Percentiles rank a stretch among this genome's conserved stretches.
phyloP scores from a whole-genome alignment of 2,329 filamentous ascomycete genomes.

The Biscogniauxia sp. region DNA sequence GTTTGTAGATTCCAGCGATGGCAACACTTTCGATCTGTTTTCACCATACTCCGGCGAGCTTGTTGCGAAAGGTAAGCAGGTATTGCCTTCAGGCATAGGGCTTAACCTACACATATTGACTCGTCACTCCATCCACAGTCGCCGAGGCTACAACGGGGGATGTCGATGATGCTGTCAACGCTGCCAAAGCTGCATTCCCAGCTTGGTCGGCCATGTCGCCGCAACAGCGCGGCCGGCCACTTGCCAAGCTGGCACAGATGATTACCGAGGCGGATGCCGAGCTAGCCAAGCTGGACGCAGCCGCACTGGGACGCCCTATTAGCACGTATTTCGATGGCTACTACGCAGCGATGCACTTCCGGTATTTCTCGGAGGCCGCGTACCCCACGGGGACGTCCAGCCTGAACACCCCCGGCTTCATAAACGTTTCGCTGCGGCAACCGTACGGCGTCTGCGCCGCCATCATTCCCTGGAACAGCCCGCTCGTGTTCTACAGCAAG shows the following conservation, averaged over 20 bases:
- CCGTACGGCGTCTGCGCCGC: constrained; percentile 74
- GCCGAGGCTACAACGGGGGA: constrained; percentile 19
- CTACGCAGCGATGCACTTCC: constrained; percentile 11
- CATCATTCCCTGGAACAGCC: constrained; percentile 83
- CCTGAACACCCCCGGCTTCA: constrained; percentile 19
- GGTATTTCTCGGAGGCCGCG: constrained; percentile 18
- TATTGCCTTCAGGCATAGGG: not conserved
- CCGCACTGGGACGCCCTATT: constrained; percentile 18
- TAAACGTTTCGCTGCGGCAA: constrained; percentile 41
- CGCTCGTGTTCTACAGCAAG: constrained; percentile 73
- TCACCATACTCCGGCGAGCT: constrained; percentile 17
- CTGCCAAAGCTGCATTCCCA: constrained; percentile 21
- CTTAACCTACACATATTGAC: not conserved
- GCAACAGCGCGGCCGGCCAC: constrained; percentile 14
- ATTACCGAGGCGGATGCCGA: constrained; percentile 12
- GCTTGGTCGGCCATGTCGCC: constrained; percentile 22
- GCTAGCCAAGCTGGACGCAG: constrained; percentile 16
- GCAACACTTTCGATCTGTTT: constrained; percentile 15
- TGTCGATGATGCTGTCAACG: constrained; percentile 24
- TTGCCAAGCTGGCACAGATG: constrained; percentile 22
- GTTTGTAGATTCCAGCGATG: constrained; percentile 14
- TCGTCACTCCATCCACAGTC: not conserved
- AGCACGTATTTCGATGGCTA: constrained; percentile 21
- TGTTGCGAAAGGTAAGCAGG: constrained; percentile 11
- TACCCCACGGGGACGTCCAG: constrained; percentile 21